A percentile compares a stretch with the other conserved stretches of the same genome.
Conservation (phyloP, 2,329 filamentous ascomycete genomes). For the Alternaria triticimaculans region DNA sequence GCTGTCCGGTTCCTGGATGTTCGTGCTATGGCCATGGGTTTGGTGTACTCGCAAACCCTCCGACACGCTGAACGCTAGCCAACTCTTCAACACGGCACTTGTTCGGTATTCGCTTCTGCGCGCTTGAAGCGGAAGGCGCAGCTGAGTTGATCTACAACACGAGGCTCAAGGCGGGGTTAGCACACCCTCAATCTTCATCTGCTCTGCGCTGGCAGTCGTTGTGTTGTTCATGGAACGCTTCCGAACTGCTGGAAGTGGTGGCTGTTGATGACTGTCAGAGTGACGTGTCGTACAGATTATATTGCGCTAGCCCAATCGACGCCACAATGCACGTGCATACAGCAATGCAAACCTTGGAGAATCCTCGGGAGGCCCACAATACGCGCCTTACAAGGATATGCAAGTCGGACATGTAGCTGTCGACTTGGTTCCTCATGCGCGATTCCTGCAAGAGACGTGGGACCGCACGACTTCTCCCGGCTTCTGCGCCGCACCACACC, state of each 20-base stretch:
- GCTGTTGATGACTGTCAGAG: conserved; percentile 24
- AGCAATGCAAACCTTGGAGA: conserved; percentile 9
- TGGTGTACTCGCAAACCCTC: conserved; percentile 17
- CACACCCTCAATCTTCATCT: conserved; percentile 25
- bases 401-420: conserved; percentile 9
- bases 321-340: conserved; percentile 16
- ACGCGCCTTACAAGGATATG: conserved; percentile 5
- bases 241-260: conserved; percentile 23
- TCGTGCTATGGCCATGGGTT: conserved; percentile 38
- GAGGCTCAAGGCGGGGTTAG: conserved; percentile 25
- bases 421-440: conserved; percentile 2
- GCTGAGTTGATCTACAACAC: conserved; percentile 13
- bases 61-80: conserved; percentile 12
- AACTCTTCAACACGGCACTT: conserved; percentile 20
- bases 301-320: conserved; percentile 20
- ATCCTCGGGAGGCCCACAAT: conserved; percentile 9
- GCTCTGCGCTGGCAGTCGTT: conserved; percentile 37
- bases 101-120: conserved; percentile 19
- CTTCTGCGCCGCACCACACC: conserved; percentile 5
- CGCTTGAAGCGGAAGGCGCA: conserved; percentile 15
- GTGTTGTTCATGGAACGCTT: conserved; percentile 33
- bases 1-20: conserved; percentile 30
- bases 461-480: conserved; percentile 4
- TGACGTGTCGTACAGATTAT: conserved; percentile 32
- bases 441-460: conserved; percentile 2